Conservation (phyloP, 2,329 filamentous ascomycete species). For the Colletotrichum higginsianum region DNA sequence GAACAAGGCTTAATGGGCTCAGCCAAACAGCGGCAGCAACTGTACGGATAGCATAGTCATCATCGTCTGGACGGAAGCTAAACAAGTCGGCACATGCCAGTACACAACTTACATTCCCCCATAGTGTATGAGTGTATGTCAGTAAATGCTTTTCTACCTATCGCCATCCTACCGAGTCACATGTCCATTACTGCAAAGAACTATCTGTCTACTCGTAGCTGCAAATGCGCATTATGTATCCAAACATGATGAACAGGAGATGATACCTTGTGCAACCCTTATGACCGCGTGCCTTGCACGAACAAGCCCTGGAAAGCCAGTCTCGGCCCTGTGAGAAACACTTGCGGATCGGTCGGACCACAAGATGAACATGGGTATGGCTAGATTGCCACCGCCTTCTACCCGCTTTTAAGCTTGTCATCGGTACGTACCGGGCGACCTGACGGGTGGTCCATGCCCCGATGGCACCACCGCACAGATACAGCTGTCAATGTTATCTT, state of each 20-base stretch:
- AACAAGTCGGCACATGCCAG: slow-evolving; percentile 9
- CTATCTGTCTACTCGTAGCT: neutral
- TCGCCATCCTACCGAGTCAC: neutral
- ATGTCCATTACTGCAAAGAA: no score
- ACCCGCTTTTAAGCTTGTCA: slow-evolving; percentile 29
- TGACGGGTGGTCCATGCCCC: slow-evolving; percentile 21
- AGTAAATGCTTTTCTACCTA: neutral
- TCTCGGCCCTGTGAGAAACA: slow-evolving; percentile 26
- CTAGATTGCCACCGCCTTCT: slow-evolving; percentile 9
- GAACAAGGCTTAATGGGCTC: neutral
- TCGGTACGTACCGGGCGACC: slow-evolving; percentile 1
- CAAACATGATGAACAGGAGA: slow-evolving; percentile 10
- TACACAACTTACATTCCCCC: neutral
- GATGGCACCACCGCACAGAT: slow-evolving; percentile 27
- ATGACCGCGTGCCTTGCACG: neutral
- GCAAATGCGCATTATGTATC: slow-evolving; percentile 4
- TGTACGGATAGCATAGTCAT: neutral
- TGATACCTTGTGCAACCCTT: slow-evolving; percentile 20
- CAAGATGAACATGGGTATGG: neutral
- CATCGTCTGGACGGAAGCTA: neutral
- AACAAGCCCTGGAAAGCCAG: slow-evolving; percentile 11
- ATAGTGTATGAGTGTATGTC: neutral
- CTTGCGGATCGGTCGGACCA: slow-evolving; percentile 32
- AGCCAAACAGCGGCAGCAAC: neutral
- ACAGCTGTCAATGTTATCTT: slow-evolving; percentile 27